Evolutionary conservation across 2,329 filamentous ascomycete genomes (phyloP), one percentile per base, ranked within the genome.

Genomic region (Hymenoscyphus fraxineus): DNA sequence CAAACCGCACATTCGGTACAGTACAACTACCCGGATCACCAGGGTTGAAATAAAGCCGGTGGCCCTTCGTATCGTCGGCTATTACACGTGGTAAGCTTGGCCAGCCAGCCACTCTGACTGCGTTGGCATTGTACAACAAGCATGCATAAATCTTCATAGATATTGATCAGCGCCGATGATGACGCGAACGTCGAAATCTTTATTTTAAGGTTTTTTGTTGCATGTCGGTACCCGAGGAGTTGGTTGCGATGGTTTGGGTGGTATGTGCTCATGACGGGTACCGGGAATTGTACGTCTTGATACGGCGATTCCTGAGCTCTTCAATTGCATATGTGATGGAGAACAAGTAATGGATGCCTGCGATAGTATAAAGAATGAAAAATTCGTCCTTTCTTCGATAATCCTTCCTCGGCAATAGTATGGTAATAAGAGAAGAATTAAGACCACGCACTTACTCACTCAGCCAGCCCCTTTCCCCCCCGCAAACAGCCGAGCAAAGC

Each of bases 171-270:
- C 44, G 9, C n/a, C 19, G 44, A 27, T 51, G n/a, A 47, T 51
- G 44, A 35, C 32, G 32, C 32, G 32, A 35, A 9, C 6, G 32
- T 35, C 2, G 32, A 35, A 35, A 35, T 35, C 4, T 9, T 9
- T 51, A 22, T 51, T 51, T 51, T 22, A 51, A n/a, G 44, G 19
- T 51, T 51, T 51, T 51, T 51, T 51, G 44, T 51, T 51, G 44
- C 44, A 51, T 12, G 19, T 51, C 44, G 44, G 44, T 51, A 51
- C 44, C 32, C 44, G 44, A 51, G 44, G 44, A 51, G 12, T 51
- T n/a, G 44, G 44, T 51, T 51, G 44, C 6, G 32, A 35, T 35
- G 32, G 32, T 35, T 35, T 1, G 32, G 32, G 5, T 35, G 32
- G 35, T 35, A 35, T 7, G 35, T 35, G 19, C 41, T 44, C n/a